Evolutionary conservation across 2,329 filamentous ascomycete species (phyloP).

Genomic region (Colletotrichum spaethianum): DNA sequence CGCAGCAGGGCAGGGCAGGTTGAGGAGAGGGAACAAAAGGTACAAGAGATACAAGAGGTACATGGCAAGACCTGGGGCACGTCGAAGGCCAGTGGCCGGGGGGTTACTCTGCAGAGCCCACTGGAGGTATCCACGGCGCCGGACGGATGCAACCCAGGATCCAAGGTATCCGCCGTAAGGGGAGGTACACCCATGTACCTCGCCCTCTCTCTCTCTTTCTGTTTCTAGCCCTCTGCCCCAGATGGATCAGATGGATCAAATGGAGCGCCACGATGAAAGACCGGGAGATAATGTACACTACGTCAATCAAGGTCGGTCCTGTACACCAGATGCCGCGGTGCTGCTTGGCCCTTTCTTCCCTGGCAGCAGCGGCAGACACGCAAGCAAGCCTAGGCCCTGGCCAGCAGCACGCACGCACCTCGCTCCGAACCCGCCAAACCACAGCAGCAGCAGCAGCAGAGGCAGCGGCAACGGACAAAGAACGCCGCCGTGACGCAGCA

Average conservation of each 20-base stretch:
- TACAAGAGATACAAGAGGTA: slow-evolving; percentile 32
- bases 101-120: slow-evolving; percentile 1
- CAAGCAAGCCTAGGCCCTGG: slow-evolving; percentile 28
- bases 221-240: slow-evolving; percentile 9
- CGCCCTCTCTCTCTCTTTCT: not conserved
- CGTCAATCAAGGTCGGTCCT: slow-evolving; percentile 11
- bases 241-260: not conserved
- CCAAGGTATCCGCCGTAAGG: slow-evolving; percentile 3
- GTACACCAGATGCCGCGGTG: slow-evolving; percentile 8
- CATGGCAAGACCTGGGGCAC: slow-evolving; percentile 28
- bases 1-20: not conserved
- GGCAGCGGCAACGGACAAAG: slow-evolving; percentile 4
- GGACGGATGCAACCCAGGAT: slow-evolving; percentile 40
- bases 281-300: not conserved
- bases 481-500: not conserved
- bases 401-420: slow-evolving; percentile 10
- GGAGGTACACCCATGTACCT: slow-evolving; percentile 12
- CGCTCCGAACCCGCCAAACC: slow-evolving; percentile 14
- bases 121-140: slow-evolving; percentile 32
- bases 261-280: not conserved
- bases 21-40: not conserved
- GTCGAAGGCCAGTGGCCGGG: slow-evolving; percentile 23
- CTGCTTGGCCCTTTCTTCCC: slow-evolving; percentile 9
- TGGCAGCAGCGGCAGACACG: not conserved
- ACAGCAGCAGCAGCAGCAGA: not conserved